Percentiles rank a stretch among this genome's conserved stretches.
phyloP scores from a whole-genome alignment of 1,284 basidiomycete genomes.

The Melanopsichium pennsylvanicum region DNA sequence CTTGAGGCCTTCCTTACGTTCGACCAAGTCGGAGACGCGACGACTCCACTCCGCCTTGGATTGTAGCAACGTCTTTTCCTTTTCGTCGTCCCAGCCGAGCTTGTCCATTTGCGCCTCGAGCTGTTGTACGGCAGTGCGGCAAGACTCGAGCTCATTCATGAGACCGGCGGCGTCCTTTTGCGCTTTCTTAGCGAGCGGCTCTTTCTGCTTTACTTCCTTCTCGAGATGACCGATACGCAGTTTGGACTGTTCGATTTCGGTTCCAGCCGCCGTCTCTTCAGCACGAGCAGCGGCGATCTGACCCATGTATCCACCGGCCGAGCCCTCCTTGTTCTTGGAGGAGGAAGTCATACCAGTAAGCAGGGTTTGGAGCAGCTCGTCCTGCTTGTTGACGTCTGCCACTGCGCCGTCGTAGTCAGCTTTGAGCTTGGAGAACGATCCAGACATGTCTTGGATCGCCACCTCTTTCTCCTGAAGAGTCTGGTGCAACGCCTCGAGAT shows the following conservation, averaged over 20 bases:
- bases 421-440: conserved; percentile 68
- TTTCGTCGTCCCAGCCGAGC: conserved; percentile 81
- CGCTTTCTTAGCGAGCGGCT: conserved; percentile 82
- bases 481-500: conserved; percentile 66
- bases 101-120: conserved; percentile 56
- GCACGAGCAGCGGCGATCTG: conserved; percentile 89
- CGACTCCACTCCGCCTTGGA: conserved; percentile 72
- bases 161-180: conserved; percentile 82
- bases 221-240: conserved; percentile 80
- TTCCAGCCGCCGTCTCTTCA: conserved; percentile 77
- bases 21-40: conserved; percentile 73
- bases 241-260: conserved; percentile 85
- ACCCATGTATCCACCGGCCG: conserved; percentile 92
- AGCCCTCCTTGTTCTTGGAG: conserved; percentile 70
- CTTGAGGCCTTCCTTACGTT: conserved; percentile 77
- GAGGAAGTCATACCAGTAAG: conserved; percentile 83
- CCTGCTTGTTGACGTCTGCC: conserved; percentile 76
- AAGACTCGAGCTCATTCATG: conserved; percentile 70
- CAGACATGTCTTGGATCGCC: conserved; percentile 30
- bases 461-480: conserved; percentile 67
- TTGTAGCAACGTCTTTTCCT: conserved; percentile 75
- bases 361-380: conserved; percentile 94
- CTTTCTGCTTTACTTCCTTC: conserved; percentile 80
- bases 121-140: conserved; percentile 71
- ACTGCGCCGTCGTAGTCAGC: conserved; percentile 74